phyloP scores from a whole-genome alignment of 2,329 filamentous ascomycete genomes.

The Microdochium nivale region DNA sequence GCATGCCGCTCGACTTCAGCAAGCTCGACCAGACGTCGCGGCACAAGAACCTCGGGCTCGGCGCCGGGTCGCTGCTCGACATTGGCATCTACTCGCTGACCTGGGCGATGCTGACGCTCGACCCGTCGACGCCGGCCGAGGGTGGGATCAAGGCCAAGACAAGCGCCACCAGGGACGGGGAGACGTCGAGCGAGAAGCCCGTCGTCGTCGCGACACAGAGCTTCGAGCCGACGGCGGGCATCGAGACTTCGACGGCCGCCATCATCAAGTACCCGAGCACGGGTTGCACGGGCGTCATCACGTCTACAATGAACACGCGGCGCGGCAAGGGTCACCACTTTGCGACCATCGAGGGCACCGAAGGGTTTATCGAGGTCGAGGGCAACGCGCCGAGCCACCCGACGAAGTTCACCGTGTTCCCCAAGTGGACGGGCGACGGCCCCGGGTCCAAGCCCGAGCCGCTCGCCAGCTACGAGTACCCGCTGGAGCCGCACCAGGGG shows the following conservation, averaged over 20 bases:
- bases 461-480: slow-evolving; percentile 25
- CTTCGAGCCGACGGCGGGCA: slow-evolving; percentile 15
- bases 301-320: slow-evolving; percentile 22
- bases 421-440: slow-evolving; percentile 14
- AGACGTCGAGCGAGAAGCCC: slow-evolving; percentile 11
- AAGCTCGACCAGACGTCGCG: slow-evolving; percentile 19
- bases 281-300: slow-evolving; percentile 31
- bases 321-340: slow-evolving; percentile 14
- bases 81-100: slow-evolving; percentile 34
- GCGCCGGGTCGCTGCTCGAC: slow-evolving; percentile 32
- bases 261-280: slow-evolving; percentile 29
- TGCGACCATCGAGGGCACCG: slow-evolving; percentile 30
- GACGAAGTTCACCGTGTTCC: slow-evolving; percentile 24
- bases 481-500: slow-evolving; percentile 20
- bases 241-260: slow-evolving; percentile 25
- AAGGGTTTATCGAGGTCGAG: slow-evolving; percentile 26
- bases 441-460: slow-evolving; percentile 6
- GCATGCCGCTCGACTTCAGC: slow-evolving; percentile 24
- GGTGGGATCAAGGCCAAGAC: not conserved
- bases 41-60: slow-evolving; percentile 27
- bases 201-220: slow-evolving; percentile 27
- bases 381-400: slow-evolving; percentile 23
- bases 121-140: slow-evolving; percentile 16
- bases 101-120: slow-evolving; percentile 26
- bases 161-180: not conserved